Base-by-base conservation (phyloP, 495 filamentous ascomycete genomes). In the Jackrogersella multiformis region DNA sequence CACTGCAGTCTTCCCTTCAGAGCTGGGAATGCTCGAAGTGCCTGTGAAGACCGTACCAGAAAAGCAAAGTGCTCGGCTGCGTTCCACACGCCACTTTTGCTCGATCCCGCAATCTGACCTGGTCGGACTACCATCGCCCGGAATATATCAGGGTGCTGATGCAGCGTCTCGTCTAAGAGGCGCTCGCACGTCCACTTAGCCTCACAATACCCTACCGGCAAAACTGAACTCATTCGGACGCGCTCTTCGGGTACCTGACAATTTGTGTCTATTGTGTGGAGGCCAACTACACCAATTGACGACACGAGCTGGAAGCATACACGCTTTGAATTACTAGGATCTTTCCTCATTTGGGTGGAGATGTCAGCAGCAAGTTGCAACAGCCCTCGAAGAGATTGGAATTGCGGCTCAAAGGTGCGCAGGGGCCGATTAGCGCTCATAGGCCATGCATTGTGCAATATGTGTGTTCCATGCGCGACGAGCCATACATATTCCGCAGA, bases 371-470 rank as follows among this genome's bases (percentile, higher is more conserved):
- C 81, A 7, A 88, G 72, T 23, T 82, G 73, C 18, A 85, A 55
- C 4, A 87, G 69, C 48, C 82, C 83, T 1, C 76, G 73, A 75
- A 86, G 74, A 13, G 76, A 64, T 9, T 72, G 56, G 60, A 88
- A 85, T 56, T 87, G 85, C 0, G 77, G 46, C 56, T 84, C 83
- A 34, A 85, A 84, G 6, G 68, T 76, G 2, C 74, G 64, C 0
- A 88, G 21, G 0, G 78, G 73, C 1, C 80, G 72, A 26, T 71
- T 81, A 20, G 64, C 78, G 61, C 77, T 83, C 84, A 88, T 87
- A 0, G 82, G 83, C 85, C 84, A 87, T 1, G 82, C 85, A 39
- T 84, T 87, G 68, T 87, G 85, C 18, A 88, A 66, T n/a, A 88
- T 78, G 51, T 86, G 81, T 0, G 86, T 87, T 1, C 82, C 82